Evolutionary conservation across 148 eudicot genomes (phyloP).

Genomic region (Camellia sinensis): DNA sequence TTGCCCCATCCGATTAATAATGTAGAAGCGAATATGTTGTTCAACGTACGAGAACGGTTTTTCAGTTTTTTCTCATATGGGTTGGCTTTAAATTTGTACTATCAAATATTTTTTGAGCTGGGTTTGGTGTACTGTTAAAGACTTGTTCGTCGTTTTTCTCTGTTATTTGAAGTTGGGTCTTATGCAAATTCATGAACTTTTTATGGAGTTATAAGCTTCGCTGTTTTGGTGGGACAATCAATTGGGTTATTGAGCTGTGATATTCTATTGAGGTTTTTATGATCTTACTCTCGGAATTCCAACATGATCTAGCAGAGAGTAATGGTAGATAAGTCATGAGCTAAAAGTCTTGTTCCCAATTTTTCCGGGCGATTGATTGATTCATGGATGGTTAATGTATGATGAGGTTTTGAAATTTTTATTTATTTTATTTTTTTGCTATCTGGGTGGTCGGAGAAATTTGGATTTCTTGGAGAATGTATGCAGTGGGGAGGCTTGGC

Average conservation of each 20-base stretch:
- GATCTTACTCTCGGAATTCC: background rate
- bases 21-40: slow-evolving; percentile 41
- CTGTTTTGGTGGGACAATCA: background rate
- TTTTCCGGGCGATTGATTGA: slow-evolving; percentile 7
- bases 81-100: background rate
- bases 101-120: background rate
- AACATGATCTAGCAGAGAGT: background rate
- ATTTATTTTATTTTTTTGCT: background rate
- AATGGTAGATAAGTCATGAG: background rate
- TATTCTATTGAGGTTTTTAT: background rate
- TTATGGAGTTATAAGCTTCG: background rate
- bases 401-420: slow-evolving; percentile 13
- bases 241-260: background rate
- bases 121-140: slow-evolving; percentile 1
- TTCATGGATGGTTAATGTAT: background rate
- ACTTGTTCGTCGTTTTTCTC: background rate
- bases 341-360: background rate
- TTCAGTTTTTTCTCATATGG: background rate
- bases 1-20: slow-evolving; percentile 35
- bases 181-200: background rate
- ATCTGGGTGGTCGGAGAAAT: slow-evolving; percentile 6
- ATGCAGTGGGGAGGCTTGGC: slow-evolving; percentile 80
- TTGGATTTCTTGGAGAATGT: slow-evolving; percentile 43
- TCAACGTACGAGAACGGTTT: slow-evolving; percentile 8
- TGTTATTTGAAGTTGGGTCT: slow-evolving; percentile 1